A percentile compares a stretch with the other conserved stretches of the same genome.
phyloP scores from a whole-genome alignment of 805 yeast genomes.

The Saturnispora serradocipensis region DNA sequence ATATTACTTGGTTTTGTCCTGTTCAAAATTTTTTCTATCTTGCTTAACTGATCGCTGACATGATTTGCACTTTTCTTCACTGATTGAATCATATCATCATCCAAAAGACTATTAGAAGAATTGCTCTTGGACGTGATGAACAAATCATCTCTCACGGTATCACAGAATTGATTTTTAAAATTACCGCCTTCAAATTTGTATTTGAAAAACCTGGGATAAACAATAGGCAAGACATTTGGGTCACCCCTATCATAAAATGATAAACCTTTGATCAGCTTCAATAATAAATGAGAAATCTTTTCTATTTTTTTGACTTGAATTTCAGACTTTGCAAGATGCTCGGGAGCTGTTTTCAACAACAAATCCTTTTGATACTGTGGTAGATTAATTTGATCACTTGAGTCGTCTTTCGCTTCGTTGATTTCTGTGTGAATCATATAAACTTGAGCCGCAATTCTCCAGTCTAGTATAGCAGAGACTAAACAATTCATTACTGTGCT shows the following conservation, averaged over 20 bases:
- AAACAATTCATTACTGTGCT: conserved; percentile 43
- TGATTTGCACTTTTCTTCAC: conserved; percentile 31
- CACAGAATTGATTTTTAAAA: conserved; percentile 62
- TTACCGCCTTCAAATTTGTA: conserved; percentile 71
- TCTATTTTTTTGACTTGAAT: neutral
- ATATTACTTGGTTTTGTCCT: conserved; percentile 28
- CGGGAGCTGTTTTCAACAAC: neutral
- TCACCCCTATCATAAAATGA: conserved; percentile 4
- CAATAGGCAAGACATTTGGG: conserved; percentile 41
- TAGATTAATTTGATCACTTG: neutral
- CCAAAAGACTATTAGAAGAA: conserved; percentile 35
- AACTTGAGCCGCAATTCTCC: conserved; percentile 57
- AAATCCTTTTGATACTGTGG: neutral
- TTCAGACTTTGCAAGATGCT: neutral
- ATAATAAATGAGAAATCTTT: neutral
- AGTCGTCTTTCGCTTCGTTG: neutral
- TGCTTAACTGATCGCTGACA: conserved; percentile 31
- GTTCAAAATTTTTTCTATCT: conserved; percentile 34
- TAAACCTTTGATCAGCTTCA: neutral
- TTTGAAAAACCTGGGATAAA: conserved; percentile 58
- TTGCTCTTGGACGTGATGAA: conserved; percentile 16
- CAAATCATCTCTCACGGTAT: conserved; percentile 23
- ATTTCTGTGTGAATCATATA: conserved; percentile 31
- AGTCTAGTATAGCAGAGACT: conserved; percentile 47
- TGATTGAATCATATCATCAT: conserved; percentile 35